Base-by-base conservation (phyloP, 805 yeast genomes). In the Hanseniaspora lachancei region DNA sequence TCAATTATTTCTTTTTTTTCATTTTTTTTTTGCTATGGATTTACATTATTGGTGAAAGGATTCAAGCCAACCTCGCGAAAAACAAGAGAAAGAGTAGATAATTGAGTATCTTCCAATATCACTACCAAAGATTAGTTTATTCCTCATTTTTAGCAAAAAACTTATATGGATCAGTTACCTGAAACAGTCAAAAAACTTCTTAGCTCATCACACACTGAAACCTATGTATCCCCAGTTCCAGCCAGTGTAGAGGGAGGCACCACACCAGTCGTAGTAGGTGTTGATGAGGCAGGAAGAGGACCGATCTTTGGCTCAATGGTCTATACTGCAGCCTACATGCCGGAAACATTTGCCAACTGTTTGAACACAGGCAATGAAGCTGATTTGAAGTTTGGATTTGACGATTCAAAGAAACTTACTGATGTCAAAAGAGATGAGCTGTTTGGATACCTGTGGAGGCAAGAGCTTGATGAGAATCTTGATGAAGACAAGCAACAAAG, bases 221-320 rank as follows among this genome's bases (percentile, higher is more conserved):
- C 86, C 0, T 78, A 73, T 61, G 70, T 67, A 43, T 74, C 86
- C 0, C 70, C 68, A 0, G 68, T 82, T 2, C 89, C 89, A 0
- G 51, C 46, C 2, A 58, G 47, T 9, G 64, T 79, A 21, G 5
- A 16, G 20, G 36, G 55, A 13, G 70, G 72, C 1, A 57, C 61
- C 1, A 71, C 68, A 13, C 72, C 76, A 0, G 76, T 82, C 1
- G 67, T 73, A 3, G 68, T 93, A 12, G 99, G 99, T 1, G 95
- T 93, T 0, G 99, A 93, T 68, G 99, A 93, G 66, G 99, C 99
- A 0, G 99, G 99, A 0, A 76, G 99, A 61, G 99, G 99, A 0
- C 99, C 99, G 0, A 97, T 95, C 0, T 63, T 95, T 42, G 98
- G 98, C 0, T 95, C 97, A 0, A 93, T 93, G 98, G 98, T 93